A percentile compares a stretch with the other conserved stretches of the same genome.
Conservation (phyloP, 2,329 filamentous ascomycete species). For the Xylariaceae sp. region DNA sequence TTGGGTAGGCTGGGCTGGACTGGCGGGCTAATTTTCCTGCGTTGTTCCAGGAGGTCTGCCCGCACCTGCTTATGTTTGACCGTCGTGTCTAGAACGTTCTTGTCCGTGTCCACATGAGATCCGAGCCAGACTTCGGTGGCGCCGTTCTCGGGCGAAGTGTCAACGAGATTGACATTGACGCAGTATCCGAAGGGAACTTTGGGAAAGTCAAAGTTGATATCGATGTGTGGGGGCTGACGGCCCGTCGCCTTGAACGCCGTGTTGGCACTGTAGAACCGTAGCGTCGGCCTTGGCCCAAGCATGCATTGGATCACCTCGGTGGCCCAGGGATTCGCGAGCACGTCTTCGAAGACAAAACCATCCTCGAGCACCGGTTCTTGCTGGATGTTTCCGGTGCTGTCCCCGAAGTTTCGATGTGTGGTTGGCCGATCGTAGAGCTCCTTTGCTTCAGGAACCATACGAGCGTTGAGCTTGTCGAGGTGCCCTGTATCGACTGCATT, state of each 20-base stretch:
- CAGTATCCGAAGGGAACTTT: constrained; percentile 49
- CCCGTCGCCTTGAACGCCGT: constrained; percentile 42
- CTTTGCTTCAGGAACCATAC: constrained; percentile 41
- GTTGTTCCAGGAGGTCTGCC: constrained; percentile 35
- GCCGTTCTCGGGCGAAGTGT: constrained; percentile 48
- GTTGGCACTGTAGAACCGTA: constrained; percentile 44
- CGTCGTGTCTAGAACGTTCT: constrained; percentile 30
- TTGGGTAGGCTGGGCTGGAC: constrained; percentile 45
- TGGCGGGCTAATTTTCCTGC: constrained; percentile 38
- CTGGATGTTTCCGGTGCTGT: constrained; percentile 27
- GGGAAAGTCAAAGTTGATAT: constrained; percentile 50
- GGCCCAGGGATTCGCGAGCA: constrained; percentile 38
- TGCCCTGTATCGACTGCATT: constrained; percentile 39
- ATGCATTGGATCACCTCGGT: constrained; percentile 40
- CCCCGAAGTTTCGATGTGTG: constrained; percentile 29
- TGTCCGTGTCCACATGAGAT: constrained; percentile 45
- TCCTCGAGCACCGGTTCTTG: constrained; percentile 25
- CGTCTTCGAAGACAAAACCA: constrained; percentile 24
- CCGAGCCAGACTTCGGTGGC: constrained; percentile 55
- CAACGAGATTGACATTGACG: constrained; percentile 50
- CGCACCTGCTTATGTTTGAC: constrained; percentile 32
- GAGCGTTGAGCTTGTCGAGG: constrained; percentile 38
- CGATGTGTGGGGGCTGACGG: constrained; percentile 46
- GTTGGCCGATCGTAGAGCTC: constrained; percentile 23
- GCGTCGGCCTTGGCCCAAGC: constrained; percentile 40